Conservation (phyloP, 140 eudicot species). For the Oenanthe javanica region DNA sequence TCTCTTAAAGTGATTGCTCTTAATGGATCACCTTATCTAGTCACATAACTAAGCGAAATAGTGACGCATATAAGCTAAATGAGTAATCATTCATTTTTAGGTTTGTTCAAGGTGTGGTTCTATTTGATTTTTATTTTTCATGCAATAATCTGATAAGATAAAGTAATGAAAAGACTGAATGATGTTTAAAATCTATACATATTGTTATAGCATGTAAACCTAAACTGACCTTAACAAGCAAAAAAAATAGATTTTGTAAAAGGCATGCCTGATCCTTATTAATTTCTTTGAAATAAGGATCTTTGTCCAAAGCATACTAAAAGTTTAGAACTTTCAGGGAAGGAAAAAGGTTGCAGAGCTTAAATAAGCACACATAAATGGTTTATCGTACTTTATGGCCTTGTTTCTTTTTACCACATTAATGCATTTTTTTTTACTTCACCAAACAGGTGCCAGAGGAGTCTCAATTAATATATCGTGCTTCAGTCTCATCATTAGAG, state of each 20-base stretch:
- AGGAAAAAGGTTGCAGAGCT: background rate
- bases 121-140: no score
- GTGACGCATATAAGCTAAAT: background rate
- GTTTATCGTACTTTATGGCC: background rate
- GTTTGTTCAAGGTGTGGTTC: no score
- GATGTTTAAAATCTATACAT: background rate
- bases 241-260: no score
- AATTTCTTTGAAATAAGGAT: no score
- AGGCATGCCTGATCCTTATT: no score
- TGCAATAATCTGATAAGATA: background rate
- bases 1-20: background rate
- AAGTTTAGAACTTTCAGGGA: background rate
- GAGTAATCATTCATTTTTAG: background rate
- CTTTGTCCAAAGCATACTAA: background rate
- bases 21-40: no score
- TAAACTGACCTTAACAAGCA: background rate
- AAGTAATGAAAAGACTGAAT: background rate
- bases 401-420: background rate
- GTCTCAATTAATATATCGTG: slow-evolving; percentile 70
- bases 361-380: background rate
- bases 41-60: no score
- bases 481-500: slow-evolving; percentile 76
- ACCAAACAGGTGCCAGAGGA: slow-evolving; percentile 80
- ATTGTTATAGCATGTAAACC: background rate
- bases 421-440: background rate